Conservation (phyloP, 306 rosid species). For the Potentilla sterilis region DNA sequence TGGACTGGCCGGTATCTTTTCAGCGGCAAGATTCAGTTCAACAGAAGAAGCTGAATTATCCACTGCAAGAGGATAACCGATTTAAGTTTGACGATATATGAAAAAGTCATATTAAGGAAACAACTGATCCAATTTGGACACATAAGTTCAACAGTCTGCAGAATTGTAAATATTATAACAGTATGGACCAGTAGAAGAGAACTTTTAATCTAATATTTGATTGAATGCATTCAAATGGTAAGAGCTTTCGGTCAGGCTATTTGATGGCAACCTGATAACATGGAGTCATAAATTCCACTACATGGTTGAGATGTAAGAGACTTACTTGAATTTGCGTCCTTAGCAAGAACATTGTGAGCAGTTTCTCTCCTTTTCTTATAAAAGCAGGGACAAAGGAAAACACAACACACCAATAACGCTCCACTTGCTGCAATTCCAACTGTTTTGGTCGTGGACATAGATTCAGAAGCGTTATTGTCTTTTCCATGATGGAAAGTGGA, state of each 20-base stretch:
- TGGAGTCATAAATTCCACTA: neutral
- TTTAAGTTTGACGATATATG: constrained; percentile 15
- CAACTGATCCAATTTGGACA: neutral
- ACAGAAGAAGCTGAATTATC: constrained; percentile 53
- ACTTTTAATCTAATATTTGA: neutral
- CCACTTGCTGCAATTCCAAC: constrained; percentile 59
- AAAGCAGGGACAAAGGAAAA: constrained; percentile 75
- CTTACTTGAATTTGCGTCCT: constrained; percentile 74
- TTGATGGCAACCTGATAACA: neutral
- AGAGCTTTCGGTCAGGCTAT: constrained; percentile 4
- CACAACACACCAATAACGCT: constrained; percentile 60
- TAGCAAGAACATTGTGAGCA: constrained; percentile 43
- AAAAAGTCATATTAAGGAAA: neutral
- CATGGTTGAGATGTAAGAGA: constrained; percentile 23
- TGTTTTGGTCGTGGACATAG: constrained; percentile 15
- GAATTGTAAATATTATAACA: constrained; percentile 4
- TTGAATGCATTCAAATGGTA: constrained; percentile 9
- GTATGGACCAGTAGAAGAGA: constrained; percentile 17
- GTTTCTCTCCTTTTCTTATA: constrained; percentile 47
- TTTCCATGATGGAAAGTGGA: constrained; percentile 14
- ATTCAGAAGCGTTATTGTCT: constrained; percentile 19
- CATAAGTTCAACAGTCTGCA: constrained; percentile 3
- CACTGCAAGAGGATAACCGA: constrained; percentile 41
- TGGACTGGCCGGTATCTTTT: constrained; percentile 70
- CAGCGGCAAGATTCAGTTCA: constrained; percentile 48